Evolutionary conservation across 2,329 filamentous ascomycete species (phyloP).

Genomic region (Teratosphaeria gauchensis): DNA sequence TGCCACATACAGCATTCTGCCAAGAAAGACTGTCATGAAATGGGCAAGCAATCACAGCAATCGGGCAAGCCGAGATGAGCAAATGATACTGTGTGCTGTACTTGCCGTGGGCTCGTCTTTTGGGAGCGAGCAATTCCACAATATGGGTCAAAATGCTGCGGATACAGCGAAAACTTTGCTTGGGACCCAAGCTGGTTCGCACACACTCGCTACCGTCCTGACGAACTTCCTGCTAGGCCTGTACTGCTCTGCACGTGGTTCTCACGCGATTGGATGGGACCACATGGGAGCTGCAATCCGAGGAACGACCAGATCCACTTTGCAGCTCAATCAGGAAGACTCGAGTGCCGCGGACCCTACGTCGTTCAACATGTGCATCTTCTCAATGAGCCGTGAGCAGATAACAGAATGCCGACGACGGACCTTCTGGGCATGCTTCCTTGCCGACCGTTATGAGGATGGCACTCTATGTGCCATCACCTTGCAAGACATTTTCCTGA

Average conservation of each 20-base stretch:
- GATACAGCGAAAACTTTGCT: slow-evolving; percentile 50
- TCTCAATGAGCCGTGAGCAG: slow-evolving; percentile 21
- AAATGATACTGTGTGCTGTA: slow-evolving; percentile 52
- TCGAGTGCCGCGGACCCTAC: slow-evolving; percentile 7
- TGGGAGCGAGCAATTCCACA: slow-evolving; percentile 36
- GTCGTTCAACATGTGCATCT: slow-evolving; percentile 4
- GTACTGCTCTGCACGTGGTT: slow-evolving; percentile 54
- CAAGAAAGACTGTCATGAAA: slow-evolving; percentile 41
- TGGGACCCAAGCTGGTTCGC: slow-evolving; percentile 40
- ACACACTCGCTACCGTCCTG: slow-evolving; percentile 57
- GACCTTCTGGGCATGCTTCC: slow-evolving; percentile 62
- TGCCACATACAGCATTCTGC: slow-evolving; percentile 47
- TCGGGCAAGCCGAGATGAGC: slow-evolving; percentile 32
- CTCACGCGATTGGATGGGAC: slow-evolving; percentile 53
- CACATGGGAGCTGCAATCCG: slow-evolving; percentile 54
- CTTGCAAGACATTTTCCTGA: slow-evolving; percentile 56
- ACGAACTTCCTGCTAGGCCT: slow-evolving; percentile 56
- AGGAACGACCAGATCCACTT: slow-evolving; percentile 48
- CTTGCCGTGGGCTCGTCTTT: slow-evolving; percentile 50
- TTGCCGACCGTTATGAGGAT: slow-evolving; percentile 56
- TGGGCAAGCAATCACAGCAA: slow-evolving; percentile 44
- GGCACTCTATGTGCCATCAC: slow-evolving; percentile 47
- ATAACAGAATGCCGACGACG: slow-evolving; percentile 58
- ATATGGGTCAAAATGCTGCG: slow-evolving; percentile 38
- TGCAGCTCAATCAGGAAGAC: slow-evolving; percentile 50